Conservation (phyloP, 805 yeast species). For the Komagataella pastoris region DNA sequence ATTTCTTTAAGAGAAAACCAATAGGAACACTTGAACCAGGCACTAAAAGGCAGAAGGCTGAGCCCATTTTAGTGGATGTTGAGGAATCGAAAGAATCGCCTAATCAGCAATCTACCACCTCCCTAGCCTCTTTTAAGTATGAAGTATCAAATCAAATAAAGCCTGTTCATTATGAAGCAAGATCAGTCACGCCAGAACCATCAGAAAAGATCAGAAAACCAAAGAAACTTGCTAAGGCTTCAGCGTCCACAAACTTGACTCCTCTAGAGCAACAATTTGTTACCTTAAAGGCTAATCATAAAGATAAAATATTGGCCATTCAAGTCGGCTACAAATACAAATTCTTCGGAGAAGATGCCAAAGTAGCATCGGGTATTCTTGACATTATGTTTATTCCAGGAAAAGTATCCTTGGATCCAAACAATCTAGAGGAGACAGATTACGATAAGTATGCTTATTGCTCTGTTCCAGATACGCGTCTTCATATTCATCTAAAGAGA, state of each 20-base stretch:
- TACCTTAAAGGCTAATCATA: conserved; percentile 44
- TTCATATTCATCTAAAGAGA: conserved; percentile 66
- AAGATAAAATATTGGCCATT: conserved; percentile 62
- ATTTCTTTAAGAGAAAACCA: conserved; percentile 1
- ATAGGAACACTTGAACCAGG: neutral
- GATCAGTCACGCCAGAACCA: neutral
- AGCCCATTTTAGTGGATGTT: neutral
- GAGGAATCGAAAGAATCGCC: neutral
- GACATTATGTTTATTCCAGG: conserved; percentile 69
- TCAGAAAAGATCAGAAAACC: conserved; percentile 3
- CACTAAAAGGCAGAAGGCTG: neutral
- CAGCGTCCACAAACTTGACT: conserved; percentile 27
- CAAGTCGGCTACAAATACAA: conserved; percentile 91
- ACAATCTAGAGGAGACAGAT: conserved; percentile 22
- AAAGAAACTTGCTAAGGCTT: neutral
- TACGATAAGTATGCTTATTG: conserved; percentile 66
- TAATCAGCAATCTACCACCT: neutral
- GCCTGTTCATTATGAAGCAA: conserved; percentile 3
- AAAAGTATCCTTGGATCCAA: conserved; percentile 34
- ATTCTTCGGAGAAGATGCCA: conserved; percentile 79
- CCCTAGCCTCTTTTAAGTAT: neutral
- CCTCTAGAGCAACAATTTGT: conserved; percentile 75
- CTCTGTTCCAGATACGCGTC: conserved; percentile 67
- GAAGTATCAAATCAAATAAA: neutral
- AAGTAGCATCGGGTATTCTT: conserved; percentile 46